Base-by-base conservation (phyloP, 2,329 filamentous ascomycete genomes). In the Phyllosticta citrichinensis region DNA sequence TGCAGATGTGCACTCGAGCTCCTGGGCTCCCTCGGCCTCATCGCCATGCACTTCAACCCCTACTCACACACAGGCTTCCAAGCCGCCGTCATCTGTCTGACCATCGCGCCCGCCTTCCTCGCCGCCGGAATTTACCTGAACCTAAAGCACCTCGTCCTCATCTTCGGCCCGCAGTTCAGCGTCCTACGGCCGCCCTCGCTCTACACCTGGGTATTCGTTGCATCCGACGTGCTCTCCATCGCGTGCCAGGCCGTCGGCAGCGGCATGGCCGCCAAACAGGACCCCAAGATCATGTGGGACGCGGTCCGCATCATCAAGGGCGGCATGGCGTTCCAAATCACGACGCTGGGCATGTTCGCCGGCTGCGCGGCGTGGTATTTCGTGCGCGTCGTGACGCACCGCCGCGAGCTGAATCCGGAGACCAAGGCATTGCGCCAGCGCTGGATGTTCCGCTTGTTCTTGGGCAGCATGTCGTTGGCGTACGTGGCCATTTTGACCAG, bases 181-280 rank as follows among this genome's bases (percentile, higher is more conserved):
- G 63, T 68, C 24, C 64, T 75, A 2, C 63, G 63, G 6, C 68
- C 72, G 0, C 65, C 63, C 5, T 69, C 77, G 1, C 40, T 47
- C 58, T 85, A 84, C 68, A 83, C 83, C 11, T 79, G 79, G 69
- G 78, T 85, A 63, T 86, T 86, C 71, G 81, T 86, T 64, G 67
- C 73, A n/a, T 83, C 80, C 66, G 84, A 86, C 64, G 64, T 85
- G 52, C 65, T 82, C 58, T 81, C 79, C n/a, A 77, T 87, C n/a
- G 64, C 82, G 12, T 71, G 85, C 4, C 83, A 86, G 68, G 82
- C 81, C 4, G 76, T 76, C 8, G 83, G 83, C 12, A 83, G 83
- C 61, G 83, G 78, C 56, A 74, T 84, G 54, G 81, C 84, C 1
- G 81, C 83, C 0, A 77, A 64, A 3, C 68, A 70, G 1, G 67